A percentile compares a stretch with the other conserved stretches of the same genome.
These are phyloP conservation scores for Lactarius tabidus DNA, from an alignment of 768 basidiomycete genomes.

Conservation along the genomic window DNA sequence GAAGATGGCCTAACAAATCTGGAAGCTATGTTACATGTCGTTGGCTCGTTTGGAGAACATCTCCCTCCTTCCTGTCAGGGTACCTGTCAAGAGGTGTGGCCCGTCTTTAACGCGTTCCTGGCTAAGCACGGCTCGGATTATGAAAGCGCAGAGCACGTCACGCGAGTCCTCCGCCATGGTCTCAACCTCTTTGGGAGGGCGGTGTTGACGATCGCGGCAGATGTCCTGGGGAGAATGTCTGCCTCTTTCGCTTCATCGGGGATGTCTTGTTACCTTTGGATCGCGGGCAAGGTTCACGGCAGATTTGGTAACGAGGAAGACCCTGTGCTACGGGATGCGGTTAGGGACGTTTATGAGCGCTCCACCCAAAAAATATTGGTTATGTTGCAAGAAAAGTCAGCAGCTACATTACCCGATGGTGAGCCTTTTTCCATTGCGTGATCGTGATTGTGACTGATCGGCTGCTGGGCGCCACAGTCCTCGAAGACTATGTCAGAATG, in stretches of 20 bases:
- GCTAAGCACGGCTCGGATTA: slow-evolving; percentile 72
- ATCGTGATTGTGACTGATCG: not conserved
- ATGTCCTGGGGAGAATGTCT: slow-evolving; percentile 72
- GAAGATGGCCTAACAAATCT: slow-evolving; percentile 87
- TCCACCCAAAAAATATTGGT: slow-evolving; percentile 67
- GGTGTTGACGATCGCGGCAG: slow-evolving; percentile 62
- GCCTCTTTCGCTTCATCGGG: slow-evolving; percentile 75
- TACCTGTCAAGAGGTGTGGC: slow-evolving; percentile 78
- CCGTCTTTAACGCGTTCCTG: slow-evolving; percentile 76
- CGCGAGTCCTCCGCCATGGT: slow-evolving; percentile 80
- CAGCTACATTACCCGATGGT: slow-evolving; percentile 87
- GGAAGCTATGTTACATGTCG: slow-evolving; percentile 84
- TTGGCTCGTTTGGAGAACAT: slow-evolving; percentile 77
- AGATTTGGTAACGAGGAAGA: slow-evolving; percentile 70
- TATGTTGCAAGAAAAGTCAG: slow-evolving; percentile 62
- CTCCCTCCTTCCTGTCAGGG: slow-evolving; percentile 75
- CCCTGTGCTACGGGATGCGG: slow-evolving; percentile 48
- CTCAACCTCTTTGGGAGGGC: slow-evolving; percentile 73
- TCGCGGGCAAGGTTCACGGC: slow-evolving; percentile 79
- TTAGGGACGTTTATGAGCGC: slow-evolving; percentile 66
- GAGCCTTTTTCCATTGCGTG: slow-evolving; percentile 30
- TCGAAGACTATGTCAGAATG: slow-evolving; percentile 92
- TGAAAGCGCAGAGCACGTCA: slow-evolving; percentile 76
- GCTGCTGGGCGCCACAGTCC: slow-evolving; percentile 46
- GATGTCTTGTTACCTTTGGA: slow-evolving; percentile 89